Evolutionary conservation across 768 basidiomycete genomes (phyloP).

Genomic region (Kwoniella dendrophila): DNA sequence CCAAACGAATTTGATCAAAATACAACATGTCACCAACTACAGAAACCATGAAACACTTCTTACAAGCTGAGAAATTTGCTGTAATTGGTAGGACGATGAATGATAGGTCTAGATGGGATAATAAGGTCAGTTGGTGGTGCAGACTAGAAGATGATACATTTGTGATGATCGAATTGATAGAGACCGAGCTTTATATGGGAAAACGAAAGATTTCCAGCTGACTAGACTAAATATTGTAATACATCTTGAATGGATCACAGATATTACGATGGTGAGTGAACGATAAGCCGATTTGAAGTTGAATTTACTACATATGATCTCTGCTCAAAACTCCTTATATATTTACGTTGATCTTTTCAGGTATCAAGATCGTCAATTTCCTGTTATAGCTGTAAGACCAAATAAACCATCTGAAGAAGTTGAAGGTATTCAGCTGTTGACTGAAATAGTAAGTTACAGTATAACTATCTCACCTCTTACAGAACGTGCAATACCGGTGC

Average conservation of each 20-base stretch:
- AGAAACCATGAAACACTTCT: constrained; percentile 42
- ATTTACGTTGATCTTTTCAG: constrained; percentile 10
- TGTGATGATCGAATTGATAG: no score
- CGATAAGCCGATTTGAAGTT: background rate
- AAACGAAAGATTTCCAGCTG: background rate
- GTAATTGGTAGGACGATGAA: constrained; percentile 46
- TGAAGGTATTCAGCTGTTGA: constrained; percentile 34
- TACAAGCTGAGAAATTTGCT: constrained; percentile 40
- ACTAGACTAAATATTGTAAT: background rate
- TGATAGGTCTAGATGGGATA: constrained; percentile 43
- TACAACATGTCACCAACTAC: background rate
- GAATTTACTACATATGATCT: no score
- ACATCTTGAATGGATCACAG: no score
- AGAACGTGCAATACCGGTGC: no score
- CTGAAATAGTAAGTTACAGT: constrained; percentile 34
- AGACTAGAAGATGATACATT: no score
- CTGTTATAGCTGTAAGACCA: constrained; percentile 43
- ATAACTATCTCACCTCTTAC: no score
- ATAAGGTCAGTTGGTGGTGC: constrained; percentile 35
- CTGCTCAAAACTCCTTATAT: background rate
- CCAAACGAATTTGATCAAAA: no score
- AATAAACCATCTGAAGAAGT: constrained; percentile 21
- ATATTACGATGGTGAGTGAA: constrained; percentile 1
- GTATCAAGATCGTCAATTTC: constrained; percentile 34
- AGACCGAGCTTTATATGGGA: no score